Conservation (phyloP, 2,329 filamentous ascomycete species). For the Sporothrix protearum region DNA sequence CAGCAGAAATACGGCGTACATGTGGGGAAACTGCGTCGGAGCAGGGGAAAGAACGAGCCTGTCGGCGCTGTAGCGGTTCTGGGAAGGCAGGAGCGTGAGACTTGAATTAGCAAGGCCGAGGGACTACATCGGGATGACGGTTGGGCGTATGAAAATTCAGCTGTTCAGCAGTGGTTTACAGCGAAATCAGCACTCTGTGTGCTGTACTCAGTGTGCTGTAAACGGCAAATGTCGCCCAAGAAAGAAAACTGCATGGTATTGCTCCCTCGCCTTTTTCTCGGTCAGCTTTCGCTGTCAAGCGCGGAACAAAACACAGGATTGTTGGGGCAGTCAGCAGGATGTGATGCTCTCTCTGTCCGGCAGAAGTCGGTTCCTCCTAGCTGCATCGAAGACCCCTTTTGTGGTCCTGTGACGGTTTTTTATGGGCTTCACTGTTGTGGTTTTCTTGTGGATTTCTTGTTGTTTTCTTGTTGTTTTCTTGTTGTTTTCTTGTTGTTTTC, state of each 20-base stretch:
- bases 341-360: too few species aligned
- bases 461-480: not conserved
- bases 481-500: too few species aligned
- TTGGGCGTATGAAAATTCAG: not conserved
- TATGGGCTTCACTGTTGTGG: not conserved
- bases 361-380: not conserved
- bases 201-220: not conserved
- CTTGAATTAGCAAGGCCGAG: not conserved
- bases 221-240: not conserved
- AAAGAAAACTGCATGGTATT: not conserved
- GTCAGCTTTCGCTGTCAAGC: not conserved
- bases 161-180: not conserved
- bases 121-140: not conserved
- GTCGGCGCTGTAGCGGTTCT: not conserved
- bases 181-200: not conserved
- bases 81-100: not conserved
- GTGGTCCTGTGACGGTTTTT: too few species aligned
- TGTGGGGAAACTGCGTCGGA: constrained; percentile 10
- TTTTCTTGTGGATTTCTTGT: too few species aligned
- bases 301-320: not conserved
- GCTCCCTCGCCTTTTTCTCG: not conserved
- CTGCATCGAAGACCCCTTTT: not conserved
- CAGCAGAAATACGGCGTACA: too few species aligned
- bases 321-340: too few species aligned
- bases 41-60: not conserved